phyloP scores from a whole-genome alignment of 2,329 filamentous ascomycete genomes.

The Aureobasidium sp. region DNA sequence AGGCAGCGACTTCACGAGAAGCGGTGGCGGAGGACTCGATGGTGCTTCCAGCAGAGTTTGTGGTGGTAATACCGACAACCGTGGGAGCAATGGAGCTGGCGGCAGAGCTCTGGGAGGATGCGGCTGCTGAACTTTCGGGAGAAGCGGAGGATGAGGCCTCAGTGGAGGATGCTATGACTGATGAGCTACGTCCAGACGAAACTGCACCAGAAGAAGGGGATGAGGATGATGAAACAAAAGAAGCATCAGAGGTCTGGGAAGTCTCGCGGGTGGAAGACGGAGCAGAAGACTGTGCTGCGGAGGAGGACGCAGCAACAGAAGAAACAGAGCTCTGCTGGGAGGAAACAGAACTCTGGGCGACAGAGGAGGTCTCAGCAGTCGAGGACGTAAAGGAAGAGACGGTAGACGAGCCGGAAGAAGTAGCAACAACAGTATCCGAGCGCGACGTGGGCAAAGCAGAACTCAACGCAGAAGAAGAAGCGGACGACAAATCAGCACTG shows the following conservation, averaged over 20 bases:
- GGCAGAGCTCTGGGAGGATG: conserved; percentile 10
- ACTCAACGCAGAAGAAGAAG: conserved; percentile 16
- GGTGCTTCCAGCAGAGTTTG: conserved; percentile 21
- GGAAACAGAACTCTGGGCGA: conserved; percentile 20
- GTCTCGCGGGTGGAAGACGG: neutral
- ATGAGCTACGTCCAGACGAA: conserved; percentile 17
- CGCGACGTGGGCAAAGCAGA: conserved; percentile 15
- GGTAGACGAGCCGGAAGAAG: conserved; percentile 11
- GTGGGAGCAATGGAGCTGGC: conserved; percentile 16
- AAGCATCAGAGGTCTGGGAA: conserved; percentile 15
- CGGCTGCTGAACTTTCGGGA: neutral
- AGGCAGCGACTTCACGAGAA: conserved; percentile 16
- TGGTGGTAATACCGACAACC: conserved; percentile 24
- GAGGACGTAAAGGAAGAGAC: neutral
- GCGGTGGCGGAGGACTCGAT: conserved; percentile 19
- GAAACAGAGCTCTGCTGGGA: neutral
- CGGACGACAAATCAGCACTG: conserved; percentile 18
- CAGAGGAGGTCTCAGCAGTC: conserved; percentile 11
- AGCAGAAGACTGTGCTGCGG: conserved; percentile 7
- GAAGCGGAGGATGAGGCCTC: conserved; percentile 5
- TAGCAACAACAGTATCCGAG: conserved; percentile 13
- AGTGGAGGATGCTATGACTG: conserved; percentile 5
- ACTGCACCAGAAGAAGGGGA: conserved; percentile 15
- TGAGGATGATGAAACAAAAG: conserved; percentile 15
- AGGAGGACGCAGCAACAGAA: conserved; percentile 14